Percentiles rank a stretch among this genome's conserved stretches.
Conservation (phyloP, 179 eudicot genomes). For the Spinacia oleracea region DNA sequence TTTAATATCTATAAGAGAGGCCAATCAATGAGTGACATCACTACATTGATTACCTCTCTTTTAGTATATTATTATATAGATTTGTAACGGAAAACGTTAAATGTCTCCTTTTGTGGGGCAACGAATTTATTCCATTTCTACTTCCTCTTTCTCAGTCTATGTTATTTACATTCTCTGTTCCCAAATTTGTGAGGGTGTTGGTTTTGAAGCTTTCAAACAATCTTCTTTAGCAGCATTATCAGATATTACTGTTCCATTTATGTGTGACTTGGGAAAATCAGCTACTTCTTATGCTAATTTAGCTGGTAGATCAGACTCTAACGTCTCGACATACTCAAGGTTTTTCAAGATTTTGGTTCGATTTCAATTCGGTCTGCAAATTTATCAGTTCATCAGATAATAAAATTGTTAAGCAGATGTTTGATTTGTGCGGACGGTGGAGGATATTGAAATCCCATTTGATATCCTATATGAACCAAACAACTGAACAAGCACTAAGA, state of each 20-base stretch:
- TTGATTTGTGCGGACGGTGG: conserved; percentile 42
- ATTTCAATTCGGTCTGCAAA: conserved; percentile 21
- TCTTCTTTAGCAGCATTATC: conserved; percentile 59
- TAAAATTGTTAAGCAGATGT: conserved; percentile 42
- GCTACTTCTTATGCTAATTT: conserved; percentile 52
- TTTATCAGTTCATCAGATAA: background rate
- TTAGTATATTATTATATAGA: no score
- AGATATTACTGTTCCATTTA: conserved; percentile 51
- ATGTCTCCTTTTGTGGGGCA: no score
- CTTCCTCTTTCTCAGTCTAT: no score
- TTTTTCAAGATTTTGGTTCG: conserved; percentile 46
- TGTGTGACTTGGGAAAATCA: conserved; percentile 53
- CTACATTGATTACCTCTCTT: no score
- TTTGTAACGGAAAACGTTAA: no score
- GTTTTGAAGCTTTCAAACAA: conserved; percentile 64
- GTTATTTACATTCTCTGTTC: no score
- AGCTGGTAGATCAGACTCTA: conserved; percentile 63
- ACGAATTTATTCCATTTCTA: no score
- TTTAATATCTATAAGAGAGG: no score
- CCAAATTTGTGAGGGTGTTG: conserved; percentile 67
- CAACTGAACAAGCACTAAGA: no score
- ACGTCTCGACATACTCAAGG: conserved; percentile 66
- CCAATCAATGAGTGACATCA: no score
- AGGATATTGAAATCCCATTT: conserved; percentile 52
- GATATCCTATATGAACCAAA: no score